A percentile compares a stretch with the other conserved stretches of the same genome.
These are phyloP conservation scores for Phytophthora lateralis DNA, from an alignment of 352 stramenopile species.

Conservation along the genomic window DNA sequence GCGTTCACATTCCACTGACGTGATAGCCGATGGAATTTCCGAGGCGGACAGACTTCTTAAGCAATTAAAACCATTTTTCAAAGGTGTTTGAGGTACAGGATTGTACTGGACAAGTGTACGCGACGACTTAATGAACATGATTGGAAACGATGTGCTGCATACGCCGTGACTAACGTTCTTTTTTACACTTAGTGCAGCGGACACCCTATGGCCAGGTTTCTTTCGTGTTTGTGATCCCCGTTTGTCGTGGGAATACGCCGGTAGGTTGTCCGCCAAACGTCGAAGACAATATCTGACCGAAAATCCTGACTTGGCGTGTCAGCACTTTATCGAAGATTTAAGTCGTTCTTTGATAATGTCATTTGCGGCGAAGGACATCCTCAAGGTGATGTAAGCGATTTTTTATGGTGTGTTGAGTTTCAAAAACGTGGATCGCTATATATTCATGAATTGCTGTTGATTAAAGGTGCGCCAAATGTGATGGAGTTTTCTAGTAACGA, in stretches of 20 bases:
- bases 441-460: background rate
- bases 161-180: conserved; percentile 28
- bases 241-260: too few species aligned
- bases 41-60: background rate
- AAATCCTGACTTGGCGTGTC: background rate
- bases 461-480: background rate
- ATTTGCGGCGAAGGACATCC: too few species aligned
- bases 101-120: conserved; percentile 17
- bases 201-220: conserved; percentile 38
- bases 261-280: too few species aligned
- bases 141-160: conserved; percentile 14
- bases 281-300: too few species aligned
- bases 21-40: conserved; percentile 1
- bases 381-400: too few species aligned
- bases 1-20: background rate
- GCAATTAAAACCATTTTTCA: conserved; percentile 20
- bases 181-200: conserved; percentile 36
- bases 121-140: conserved; percentile 26
- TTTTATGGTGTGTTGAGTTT: background rate
- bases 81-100: conserved; percentile 9
- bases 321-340: too few species aligned
- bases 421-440: background rate
- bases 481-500: background rate
- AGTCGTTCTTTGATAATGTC: too few species aligned
- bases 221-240: conserved; percentile 19